Evolutionary conservation across 305 asterid species (phyloP).

Genomic region (Ilex paraguariensis): DNA sequence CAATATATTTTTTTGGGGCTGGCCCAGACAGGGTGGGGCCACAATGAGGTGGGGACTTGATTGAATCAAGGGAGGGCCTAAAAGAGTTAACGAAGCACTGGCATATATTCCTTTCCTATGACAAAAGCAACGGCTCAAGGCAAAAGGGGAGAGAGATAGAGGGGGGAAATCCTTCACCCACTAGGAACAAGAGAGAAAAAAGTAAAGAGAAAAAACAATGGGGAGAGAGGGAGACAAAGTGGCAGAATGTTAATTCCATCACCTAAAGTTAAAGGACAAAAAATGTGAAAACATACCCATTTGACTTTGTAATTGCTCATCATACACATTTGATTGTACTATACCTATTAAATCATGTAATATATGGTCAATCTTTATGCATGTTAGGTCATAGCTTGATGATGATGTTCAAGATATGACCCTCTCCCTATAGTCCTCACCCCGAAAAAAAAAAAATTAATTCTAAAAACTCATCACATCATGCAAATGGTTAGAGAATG

Average conservation of each 20-base stretch:
- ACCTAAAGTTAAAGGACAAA: slow-evolving; percentile 1
- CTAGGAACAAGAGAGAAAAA: background rate
- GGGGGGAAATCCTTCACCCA: background rate
- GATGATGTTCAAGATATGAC: too few relatives aligned
- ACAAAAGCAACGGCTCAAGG: background rate
- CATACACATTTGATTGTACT: background rate
- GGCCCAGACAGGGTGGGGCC: background rate
- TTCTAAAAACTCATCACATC: too few relatives aligned
- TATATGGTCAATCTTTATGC: background rate
- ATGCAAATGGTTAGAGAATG: too few relatives aligned
- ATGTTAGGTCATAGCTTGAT: too few relatives aligned
- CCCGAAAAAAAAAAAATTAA: too few relatives aligned
- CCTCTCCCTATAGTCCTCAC: too few relatives aligned
- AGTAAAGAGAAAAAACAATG: background rate
- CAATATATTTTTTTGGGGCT: background rate
- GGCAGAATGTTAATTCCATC: slow-evolving; percentile 2
- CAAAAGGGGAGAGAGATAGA: background rate
- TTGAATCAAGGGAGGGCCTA: background rate
- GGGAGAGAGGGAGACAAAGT: slow-evolving; percentile 2
- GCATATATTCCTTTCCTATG: slow-evolving; percentile 3
- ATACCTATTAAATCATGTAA: background rate
- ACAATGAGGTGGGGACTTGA: background rate
- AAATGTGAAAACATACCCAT: background rate
- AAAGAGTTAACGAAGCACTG: background rate
- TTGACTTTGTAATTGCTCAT: slow-evolving; percentile 1